Evolutionary conservation across 2,329 filamentous ascomycete species (phyloP), one percentile per base, ranked within the genome.

Genomic region (Ceratocystis diversiconidia): DNA sequence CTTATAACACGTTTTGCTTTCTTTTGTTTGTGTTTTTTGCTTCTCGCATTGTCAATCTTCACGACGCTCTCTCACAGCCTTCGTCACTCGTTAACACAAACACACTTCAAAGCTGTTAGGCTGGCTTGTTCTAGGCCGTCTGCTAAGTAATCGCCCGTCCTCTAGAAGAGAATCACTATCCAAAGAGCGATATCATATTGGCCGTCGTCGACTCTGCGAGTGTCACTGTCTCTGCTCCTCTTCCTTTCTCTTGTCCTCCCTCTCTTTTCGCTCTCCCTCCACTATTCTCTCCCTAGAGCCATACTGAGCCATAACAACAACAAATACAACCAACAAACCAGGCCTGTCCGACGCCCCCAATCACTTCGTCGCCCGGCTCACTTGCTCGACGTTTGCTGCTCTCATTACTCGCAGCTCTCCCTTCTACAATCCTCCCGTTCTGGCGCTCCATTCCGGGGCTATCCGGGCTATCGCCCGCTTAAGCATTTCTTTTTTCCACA

Each of bases 361-460:
- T 36, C 55, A 2, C 55, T 12, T 28, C 55, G 15, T 30, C 28
- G 8, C 12, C 32, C 55, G 55, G 8, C 17, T 32, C 32, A 7
- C 19, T 59, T 59, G 22, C 28, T 32, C 17, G 28, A 32, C 55
- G 25, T 10, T 59, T 30, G 55, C 30, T 30, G 25, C 55, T 41
- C 52, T 17, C 52, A 52, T 41, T 57, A 44, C 44, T 64, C 19
- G 55, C 52, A 19, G 48, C 66, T 50, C 63, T 67, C 66, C 66
- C 63, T 67, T 63, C 15, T 62, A 44, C 66, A 67, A 67, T 67
- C 66, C 63, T 64, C 62, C 63, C 60, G 66, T 63, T 17, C 60
- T 67, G 66, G 66, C 64, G 63, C 63, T 65, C 63, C 63, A 67
- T 65, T 67, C 63, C 66, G 63, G 66, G 63, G 66, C 66, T 67